Conservation (phyloP, 495 filamentous ascomycete genomes). For the Neurospora pannonica region DNA sequence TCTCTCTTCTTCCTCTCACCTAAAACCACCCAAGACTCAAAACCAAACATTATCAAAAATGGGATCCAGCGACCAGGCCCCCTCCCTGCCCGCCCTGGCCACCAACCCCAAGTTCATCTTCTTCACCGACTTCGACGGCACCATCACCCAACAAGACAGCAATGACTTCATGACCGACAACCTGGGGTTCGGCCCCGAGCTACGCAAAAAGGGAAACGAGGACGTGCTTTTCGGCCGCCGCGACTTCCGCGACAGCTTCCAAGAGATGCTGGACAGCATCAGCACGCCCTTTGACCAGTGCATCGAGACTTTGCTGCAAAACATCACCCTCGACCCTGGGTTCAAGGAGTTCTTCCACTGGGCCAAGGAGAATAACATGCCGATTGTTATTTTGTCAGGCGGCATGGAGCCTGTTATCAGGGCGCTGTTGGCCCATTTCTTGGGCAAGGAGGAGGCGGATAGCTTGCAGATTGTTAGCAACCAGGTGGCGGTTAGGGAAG, state of each 20-base stretch:
- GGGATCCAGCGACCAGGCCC: not conserved
- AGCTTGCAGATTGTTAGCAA: constrained; percentile 83
- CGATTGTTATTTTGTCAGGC: constrained; percentile 80
- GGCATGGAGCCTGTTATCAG: constrained; percentile 91
- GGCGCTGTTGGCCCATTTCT: constrained; percentile 64
- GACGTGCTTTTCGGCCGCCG: constrained; percentile 59
- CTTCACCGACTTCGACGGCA: constrained; percentile 97
- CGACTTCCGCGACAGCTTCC: constrained; percentile 77
- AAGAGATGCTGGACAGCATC: constrained; percentile 77
- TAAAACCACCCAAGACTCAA: not conserved
- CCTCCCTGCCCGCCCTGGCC: constrained; percentile 43
- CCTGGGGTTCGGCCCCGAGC: constrained; percentile 64
- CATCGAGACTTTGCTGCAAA: constrained; percentile 60
- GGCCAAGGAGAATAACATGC: constrained; percentile 70
- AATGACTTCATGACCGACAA: constrained; percentile 96
- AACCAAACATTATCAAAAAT: not conserved
- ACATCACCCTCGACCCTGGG: constrained; percentile 78
- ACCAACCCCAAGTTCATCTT: constrained; percentile 79
- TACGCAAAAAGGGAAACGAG: constrained; percentile 55
- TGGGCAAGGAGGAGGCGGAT: constrained; percentile 61
- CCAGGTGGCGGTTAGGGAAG: constrained; percentile 53
- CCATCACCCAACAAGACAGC: constrained; percentile 83
- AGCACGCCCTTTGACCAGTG: constrained; percentile 70
- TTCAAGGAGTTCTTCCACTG: constrained; percentile 83
- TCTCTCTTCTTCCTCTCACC: not conserved